Conservation (phyloP, 2,329 filamentous ascomycete genomes). For the Cytospora leucostoma region DNA sequence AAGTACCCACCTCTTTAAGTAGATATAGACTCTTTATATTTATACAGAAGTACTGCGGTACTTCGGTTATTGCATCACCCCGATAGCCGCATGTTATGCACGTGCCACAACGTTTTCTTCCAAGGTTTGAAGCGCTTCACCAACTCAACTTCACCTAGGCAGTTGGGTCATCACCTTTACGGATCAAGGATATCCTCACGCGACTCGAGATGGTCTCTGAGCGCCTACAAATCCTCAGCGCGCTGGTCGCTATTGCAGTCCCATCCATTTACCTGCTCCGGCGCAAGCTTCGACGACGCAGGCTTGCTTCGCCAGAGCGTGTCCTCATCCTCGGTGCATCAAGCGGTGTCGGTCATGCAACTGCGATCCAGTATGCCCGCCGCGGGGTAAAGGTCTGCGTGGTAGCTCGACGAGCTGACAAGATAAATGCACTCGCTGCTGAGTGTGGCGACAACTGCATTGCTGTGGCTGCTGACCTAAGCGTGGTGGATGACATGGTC, state of each 20-base stretch:
- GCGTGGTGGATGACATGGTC: conserved; percentile 34
- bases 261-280: conserved; percentile 2
- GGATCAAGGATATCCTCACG: neutral
- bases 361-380: conserved; percentile 35
- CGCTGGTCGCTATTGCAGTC: conserved; percentile 20
- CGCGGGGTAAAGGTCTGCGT: conserved; percentile 36
- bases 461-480: conserved; percentile 35
- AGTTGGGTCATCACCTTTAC: neutral
- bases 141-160: too few species aligned
- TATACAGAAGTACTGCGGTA: too few species aligned
- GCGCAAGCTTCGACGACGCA: conserved; percentile 10
- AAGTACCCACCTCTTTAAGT: too few species aligned
- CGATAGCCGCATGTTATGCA: too few species aligned
- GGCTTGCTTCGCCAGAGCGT: conserved; percentile 31
- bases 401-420: conserved; percentile 36
- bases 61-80: too few species aligned
- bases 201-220: conserved; percentile 1
- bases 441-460: conserved; percentile 36
- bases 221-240: conserved; percentile 10
- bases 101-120: too few species aligned
- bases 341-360: conserved; percentile 37
- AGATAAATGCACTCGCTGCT: conserved; percentile 31
- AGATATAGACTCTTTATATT: too few species aligned
- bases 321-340: conserved; percentile 39
- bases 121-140: too few species aligned